Conservation (phyloP, 1,284 basidiomycete genomes). For the Moesziomyces aphidis region DNA sequence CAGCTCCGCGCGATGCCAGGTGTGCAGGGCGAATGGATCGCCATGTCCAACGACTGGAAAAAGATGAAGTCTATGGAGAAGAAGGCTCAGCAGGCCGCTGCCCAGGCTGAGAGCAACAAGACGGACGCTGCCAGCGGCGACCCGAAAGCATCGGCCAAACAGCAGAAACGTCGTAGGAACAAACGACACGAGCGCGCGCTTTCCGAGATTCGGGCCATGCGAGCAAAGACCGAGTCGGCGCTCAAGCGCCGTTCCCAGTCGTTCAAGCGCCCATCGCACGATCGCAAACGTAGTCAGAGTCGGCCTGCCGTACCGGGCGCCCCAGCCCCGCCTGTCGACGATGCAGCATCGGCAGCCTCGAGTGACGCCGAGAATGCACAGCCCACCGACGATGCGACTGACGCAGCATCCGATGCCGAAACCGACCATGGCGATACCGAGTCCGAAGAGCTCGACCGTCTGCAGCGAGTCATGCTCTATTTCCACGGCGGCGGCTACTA, state of each 20-base stretch:
- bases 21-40: slow-evolving; percentile 90
- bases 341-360: slow-evolving; percentile 8
- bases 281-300: background rate
- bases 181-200: slow-evolving; percentile 36
- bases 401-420: slow-evolving; percentile 22
- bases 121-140: background rate
- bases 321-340: background rate
- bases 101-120: slow-evolving; percentile 3
- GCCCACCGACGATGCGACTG: slow-evolving; percentile 48
- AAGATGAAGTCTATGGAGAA: slow-evolving; percentile 61
- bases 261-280: slow-evolving; percentile 14
- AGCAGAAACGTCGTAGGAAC: slow-evolving; percentile 17
- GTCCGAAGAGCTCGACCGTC: slow-evolving; percentile 59
- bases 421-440: slow-evolving; percentile 11
- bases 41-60: slow-evolving; percentile 70
- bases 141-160: background rate
- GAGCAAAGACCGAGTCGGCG: slow-evolving; percentile 23
- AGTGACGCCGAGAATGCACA: slow-evolving; percentile 9
- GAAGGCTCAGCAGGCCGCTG: slow-evolving; percentile 9
- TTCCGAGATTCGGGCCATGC: slow-evolving; percentile 36
- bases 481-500: slow-evolving; percentile 69
- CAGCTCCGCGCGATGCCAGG: slow-evolving; percentile 73
- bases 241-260: slow-evolving; percentile 31
- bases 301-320: background rate
- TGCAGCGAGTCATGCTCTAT: slow-evolving; percentile 64